A percentile compares a stretch with the other conserved stretches of the same genome.
phyloP scores from a whole-genome alignment of 768 basidiomycete species.

The Suillus sp. region DNA sequence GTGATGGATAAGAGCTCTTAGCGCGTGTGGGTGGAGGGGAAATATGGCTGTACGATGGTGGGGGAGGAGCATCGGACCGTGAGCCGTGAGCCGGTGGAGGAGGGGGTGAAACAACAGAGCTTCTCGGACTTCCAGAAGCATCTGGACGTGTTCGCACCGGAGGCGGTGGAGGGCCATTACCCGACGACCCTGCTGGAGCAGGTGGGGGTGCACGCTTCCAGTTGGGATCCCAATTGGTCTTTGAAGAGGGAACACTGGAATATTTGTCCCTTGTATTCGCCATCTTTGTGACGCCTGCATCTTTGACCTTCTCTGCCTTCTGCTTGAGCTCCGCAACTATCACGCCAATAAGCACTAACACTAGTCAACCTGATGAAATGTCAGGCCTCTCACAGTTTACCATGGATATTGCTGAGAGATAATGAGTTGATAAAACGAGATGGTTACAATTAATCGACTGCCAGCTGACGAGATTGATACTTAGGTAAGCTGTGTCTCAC shows the following conservation, averaged over 20 bases:
- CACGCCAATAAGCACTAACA: slow-evolving; percentile 9
- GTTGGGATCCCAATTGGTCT: slow-evolving; percentile 63
- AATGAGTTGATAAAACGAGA: neutral
- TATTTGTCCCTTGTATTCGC: slow-evolving; percentile 58
- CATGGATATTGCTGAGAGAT: slow-evolving; percentile 19
- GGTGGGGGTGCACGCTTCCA: slow-evolving; percentile 53
- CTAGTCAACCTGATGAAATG: slow-evolving; percentile 1
- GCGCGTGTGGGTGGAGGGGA: slow-evolving; percentile 31
- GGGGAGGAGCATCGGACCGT: slow-evolving; percentile 19
- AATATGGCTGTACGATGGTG: slow-evolving; percentile 21
- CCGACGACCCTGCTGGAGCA: slow-evolving; percentile 13
- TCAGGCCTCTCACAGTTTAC: slow-evolving; percentile 32
- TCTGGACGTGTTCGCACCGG: slow-evolving; percentile 32
- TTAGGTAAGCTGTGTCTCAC: neutral
- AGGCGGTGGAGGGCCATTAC: slow-evolving; percentile 32
- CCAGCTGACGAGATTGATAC: neutral
- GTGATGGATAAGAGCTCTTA: slow-evolving; percentile 28
- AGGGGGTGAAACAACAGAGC: slow-evolving; percentile 22
- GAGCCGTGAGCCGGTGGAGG: slow-evolving; percentile 22
- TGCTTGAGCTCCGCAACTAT: slow-evolving; percentile 68
- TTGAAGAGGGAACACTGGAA: slow-evolving; percentile 56
- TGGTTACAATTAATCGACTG: neutral
- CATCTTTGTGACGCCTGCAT: slow-evolving; percentile 51
- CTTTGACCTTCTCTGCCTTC: slow-evolving; percentile 63
- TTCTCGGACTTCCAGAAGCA: slow-evolving; percentile 11